These are phyloP conservation scores for Oryza nivara DNA, from an alignment of 176 grass and related monocot species.

Conservation along the genomic window DNA sequence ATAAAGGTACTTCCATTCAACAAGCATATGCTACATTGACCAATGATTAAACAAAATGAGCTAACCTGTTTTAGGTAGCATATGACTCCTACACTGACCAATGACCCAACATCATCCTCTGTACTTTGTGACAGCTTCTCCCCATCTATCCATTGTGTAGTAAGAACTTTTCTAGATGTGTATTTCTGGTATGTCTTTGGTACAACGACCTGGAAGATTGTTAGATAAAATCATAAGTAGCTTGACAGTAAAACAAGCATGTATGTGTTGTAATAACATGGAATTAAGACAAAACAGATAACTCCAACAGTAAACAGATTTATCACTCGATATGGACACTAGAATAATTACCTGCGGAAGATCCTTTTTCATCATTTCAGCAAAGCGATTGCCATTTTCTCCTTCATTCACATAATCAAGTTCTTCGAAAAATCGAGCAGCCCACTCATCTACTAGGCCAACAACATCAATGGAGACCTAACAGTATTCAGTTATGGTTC, in stretches of 20 bases:
- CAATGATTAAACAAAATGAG: not conserved
- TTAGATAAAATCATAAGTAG: conserved; percentile 10
- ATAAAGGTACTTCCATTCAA: not conserved
- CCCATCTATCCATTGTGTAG: conserved; percentile 86
- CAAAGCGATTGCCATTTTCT: conserved; percentile 79
- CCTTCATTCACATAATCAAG: conserved; percentile 99
- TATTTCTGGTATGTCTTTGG: conserved; percentile 89
- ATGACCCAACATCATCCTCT: conserved; percentile 84
- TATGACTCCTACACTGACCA: conserved; percentile 98
- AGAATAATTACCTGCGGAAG: conserved; percentile 79
- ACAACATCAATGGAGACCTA: conserved; percentile 93
- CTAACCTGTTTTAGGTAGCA: conserved; percentile 97
- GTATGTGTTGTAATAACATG: not conserved
- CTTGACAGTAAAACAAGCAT: not conserved
- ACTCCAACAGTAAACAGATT: not conserved
- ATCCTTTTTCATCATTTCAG: conserved; percentile 95
- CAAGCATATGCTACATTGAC: not conserved
- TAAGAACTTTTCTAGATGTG: conserved; percentile 96
- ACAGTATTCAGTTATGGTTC: conserved; percentile 13
- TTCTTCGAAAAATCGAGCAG: conserved; percentile 96
- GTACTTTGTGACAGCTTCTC: conserved; percentile 96
- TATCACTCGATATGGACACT: not conserved
- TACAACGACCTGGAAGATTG: conserved; percentile 71
- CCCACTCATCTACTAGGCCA: conserved; percentile 96
- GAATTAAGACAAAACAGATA: not conserved